Evolutionary conservation across 148 eudicot species (phyloP).

Genomic region (Arbutus unedo): DNA sequence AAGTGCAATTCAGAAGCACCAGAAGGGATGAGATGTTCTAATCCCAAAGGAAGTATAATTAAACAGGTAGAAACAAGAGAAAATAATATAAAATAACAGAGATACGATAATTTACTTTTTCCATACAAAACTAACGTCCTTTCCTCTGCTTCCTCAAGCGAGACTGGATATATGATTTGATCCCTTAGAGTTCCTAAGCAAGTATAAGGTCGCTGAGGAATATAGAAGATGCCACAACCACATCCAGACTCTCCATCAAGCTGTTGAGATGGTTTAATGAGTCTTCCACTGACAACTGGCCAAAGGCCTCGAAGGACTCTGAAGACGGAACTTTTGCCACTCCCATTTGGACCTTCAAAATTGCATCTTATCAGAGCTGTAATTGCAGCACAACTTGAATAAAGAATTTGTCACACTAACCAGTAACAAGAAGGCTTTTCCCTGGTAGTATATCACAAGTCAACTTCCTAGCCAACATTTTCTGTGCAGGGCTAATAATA

Average conservation of each 20-base stretch:
- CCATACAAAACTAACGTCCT: constrained; percentile 36
- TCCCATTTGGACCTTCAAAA: constrained; percentile 92
- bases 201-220: constrained; percentile 91
- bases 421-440: constrained; percentile 90
- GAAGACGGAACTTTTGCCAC: constrained; percentile 96
- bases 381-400: constrained; percentile 7
- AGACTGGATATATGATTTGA: constrained; percentile 93
- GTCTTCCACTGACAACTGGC: constrained; percentile 80
- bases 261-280: constrained; percentile 53
- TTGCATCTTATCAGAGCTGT: constrained; percentile 10
- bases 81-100: background rate
- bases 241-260: constrained; percentile 48
- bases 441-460: constrained; percentile 70
- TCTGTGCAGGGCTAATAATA: constrained; percentile 77
- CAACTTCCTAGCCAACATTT: constrained; percentile 69
- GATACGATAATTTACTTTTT: constrained; percentile 28
- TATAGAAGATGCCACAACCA: constrained; percentile 72
- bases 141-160: constrained; percentile 65
- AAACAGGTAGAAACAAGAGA: background rate
- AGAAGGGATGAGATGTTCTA: background rate
- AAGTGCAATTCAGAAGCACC: background rate
- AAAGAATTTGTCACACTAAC: constrained; percentile 41
- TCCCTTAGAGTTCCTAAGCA: constrained; percentile 92
- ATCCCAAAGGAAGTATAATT: background rate
- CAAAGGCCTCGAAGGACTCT: constrained; percentile 94